Evolutionary conservation across 2,329 filamentous ascomycete genomes (phyloP), one percentile per base, ranked within the genome.

Genomic region (Aspergillus felis): DNA sequence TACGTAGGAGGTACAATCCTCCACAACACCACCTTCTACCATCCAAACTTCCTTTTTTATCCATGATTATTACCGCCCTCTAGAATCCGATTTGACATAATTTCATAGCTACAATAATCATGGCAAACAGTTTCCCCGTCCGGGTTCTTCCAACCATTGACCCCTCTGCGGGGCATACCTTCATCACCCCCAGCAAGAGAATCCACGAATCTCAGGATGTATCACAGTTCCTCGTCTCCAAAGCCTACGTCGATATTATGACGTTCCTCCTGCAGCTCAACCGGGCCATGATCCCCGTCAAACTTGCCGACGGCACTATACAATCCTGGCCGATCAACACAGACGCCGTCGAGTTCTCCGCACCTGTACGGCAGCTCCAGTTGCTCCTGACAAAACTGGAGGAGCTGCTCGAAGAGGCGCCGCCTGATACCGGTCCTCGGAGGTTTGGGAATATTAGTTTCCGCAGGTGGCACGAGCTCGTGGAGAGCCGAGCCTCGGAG

Each of bases 371-470:
- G 52, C 81, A 80, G 9, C 78, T 97, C 22, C 86, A 87, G 71
- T 71, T 78, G 9, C 79, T 99, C 38, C 76, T 97, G 17, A 75
- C 80, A 5, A 82, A 79, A 51, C 78, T 95, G 14, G 83, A 85
- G 53, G 76, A 76, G 8, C 82, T 95, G 51, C 84, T 96, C 52
- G 84, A 88, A 17, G 86, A 92, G 68, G 89, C 87, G 0, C 93
- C 92, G 1, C 93, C 93, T 0, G 89, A 95, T 66, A 85, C 86
- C 6, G 92, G 92, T 14, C 92, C 93, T 20, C 82, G 93, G 54
- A 83, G 94, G 61, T 99, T 97, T 71, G 94, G 94, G 35, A 99
- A 99, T 71, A 80, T 90, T 49, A 93, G 90, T 67, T 99, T 96
- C 74, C 83, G 92, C 29, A 90, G 81, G 64, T 99, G 94, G 93